Evolutionary conservation across 495 filamentous ascomycete species (phyloP).

Genomic region (Aspergillus steynii): DNA sequence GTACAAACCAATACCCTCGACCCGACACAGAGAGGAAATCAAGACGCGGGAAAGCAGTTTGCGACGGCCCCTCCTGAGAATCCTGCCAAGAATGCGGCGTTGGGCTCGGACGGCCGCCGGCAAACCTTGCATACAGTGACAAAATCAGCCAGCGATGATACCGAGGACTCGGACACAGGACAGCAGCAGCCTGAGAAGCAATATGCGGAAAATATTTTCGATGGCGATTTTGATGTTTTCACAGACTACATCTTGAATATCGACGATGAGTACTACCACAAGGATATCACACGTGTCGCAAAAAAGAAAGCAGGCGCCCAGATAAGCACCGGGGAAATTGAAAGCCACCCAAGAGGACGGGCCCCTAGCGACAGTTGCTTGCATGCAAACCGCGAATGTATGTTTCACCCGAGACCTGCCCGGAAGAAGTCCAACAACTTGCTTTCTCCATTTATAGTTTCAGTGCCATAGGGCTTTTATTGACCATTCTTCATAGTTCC

Average conservation of each 20-base stretch:
- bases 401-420: no score
- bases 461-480: no score
- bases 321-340: slow-evolving; percentile 8
- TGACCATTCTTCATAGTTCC: no score
- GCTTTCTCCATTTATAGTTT: no score
- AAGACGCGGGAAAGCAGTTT: neutral
- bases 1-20: neutral
- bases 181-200: slow-evolving; percentile 4
- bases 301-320: neutral
- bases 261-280: slow-evolving; percentile 27
- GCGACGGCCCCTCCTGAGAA: neutral
- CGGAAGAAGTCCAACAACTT: no score
- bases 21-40: neutral
- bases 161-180: neutral
- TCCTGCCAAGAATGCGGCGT: neutral
- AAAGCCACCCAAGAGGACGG: neutral
- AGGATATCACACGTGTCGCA: neutral
- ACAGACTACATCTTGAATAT: slow-evolving; percentile 82
- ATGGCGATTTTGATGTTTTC: slow-evolving; percentile 55
- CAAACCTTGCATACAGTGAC: neutral
- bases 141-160: slow-evolving; percentile 7
- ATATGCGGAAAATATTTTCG: slow-evolving; percentile 1
- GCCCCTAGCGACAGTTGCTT: no score
- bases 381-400: no score
- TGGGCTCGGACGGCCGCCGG: no score